Evolutionary conservation across 164 flowering plant genomes (phyloP).

Genomic region (Aristolochia contorta): DNA sequence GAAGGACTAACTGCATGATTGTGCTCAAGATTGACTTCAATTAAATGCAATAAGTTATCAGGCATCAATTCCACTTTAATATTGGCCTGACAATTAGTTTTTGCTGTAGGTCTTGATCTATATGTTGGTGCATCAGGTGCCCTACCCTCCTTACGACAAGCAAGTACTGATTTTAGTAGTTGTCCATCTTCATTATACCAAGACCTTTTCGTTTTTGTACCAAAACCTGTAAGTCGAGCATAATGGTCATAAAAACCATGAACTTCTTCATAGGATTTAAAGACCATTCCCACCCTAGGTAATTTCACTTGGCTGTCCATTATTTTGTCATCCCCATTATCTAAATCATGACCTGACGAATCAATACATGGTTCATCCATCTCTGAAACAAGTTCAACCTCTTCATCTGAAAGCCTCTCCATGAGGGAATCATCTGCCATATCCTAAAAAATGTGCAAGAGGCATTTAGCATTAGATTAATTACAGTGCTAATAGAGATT

Average conservation of each 20-base stretch:
- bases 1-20: slow-evolving; percentile 6
- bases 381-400: too few species aligned
- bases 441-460: too few species aligned
- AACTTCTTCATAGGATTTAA: not conserved
- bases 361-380: too few species aligned
- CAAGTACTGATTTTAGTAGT: not conserved
- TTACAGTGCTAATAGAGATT: too few species aligned
- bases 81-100: slow-evolving; percentile 5
- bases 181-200: not conserved
- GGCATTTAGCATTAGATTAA: too few species aligned
- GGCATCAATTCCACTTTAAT: not conserved
- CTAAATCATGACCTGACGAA: too few species aligned
- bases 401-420: too few species aligned
- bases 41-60: not conserved
- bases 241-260: not conserved
- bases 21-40: slow-evolving; percentile 1
- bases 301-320: not conserved
- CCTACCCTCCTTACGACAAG: slow-evolving; percentile 4
- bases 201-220: not conserved
- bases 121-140: not conserved
- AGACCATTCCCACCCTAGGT: slow-evolving; percentile 4
- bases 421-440: too few species aligned
- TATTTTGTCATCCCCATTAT: too few species aligned
- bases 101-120: not conserved
- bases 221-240: slow-evolving; percentile 3